Evolutionary conservation across 2,329 filamentous ascomycete genomes (phyloP), one percentile per base, ranked within the genome.

Genomic region (Leptographium lundbergii): DNA sequence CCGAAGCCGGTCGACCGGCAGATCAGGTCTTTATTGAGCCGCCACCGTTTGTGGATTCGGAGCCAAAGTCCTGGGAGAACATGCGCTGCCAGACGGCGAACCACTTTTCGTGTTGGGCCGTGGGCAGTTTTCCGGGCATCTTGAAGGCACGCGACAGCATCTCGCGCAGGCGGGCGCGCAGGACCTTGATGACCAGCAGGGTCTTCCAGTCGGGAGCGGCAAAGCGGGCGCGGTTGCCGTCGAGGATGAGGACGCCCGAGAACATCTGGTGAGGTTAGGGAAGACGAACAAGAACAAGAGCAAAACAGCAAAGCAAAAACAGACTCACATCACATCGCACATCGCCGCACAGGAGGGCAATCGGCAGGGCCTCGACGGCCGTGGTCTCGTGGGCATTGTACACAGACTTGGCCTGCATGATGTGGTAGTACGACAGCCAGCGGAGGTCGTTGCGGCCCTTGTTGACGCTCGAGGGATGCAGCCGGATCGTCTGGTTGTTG

Each of bases 401-500:
- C 66, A 87, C 86, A 85, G 89, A 74, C 76, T 86, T 91, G 3
- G 88, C 87, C 71, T 96, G 91, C 89, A 97, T 95, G 63, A 97
- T 96, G 70, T 95, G 88, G 73, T 97, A 97, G 71, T 96, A 99
- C 0, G 89, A 94, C 52, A 99, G 75, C 84, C 89, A 97, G 67
- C 85, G 86, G 47, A 91, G 75, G 48, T 84, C 81, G 54, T 77
- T 75, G 61, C 76, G 77, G 9, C 78, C 81, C 68, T 91, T 91
- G 71, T 97, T 97, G 64, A 99, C 89, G 1, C 90, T 95, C 0
- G 87, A 88, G 0, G 91, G 88, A 65, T 95, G 90, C 24, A 99
- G 75, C 60, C 85, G 90, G 65, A 99, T 91, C 52, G 82, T 81
- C 71, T 97, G 92, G 69, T 95, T 96, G 73, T 96, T 97, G 57